phyloP scores from a whole-genome alignment of 2,329 filamentous ascomycete genomes.

The Samsoniella hepiali region DNA sequence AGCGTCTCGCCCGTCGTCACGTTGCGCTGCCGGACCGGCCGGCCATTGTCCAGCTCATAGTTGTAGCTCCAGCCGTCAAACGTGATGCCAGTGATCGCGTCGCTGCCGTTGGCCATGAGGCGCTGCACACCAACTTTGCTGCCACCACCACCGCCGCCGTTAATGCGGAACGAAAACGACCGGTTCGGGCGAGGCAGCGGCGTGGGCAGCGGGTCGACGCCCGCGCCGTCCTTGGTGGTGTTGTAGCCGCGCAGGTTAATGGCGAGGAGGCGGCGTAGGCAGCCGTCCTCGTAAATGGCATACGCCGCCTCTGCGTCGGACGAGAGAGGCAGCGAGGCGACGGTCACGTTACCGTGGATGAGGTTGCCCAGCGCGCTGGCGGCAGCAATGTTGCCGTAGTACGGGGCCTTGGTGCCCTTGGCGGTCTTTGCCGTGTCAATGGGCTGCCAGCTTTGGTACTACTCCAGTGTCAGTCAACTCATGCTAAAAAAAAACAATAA shows the following conservation, averaged over 20 bases:
- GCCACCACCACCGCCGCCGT: conserved; percentile 18
- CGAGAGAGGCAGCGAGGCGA: conserved; percentile 46
- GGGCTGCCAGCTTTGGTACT: conserved; percentile 60
- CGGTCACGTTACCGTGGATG: conserved; percentile 33
- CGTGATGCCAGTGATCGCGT: conserved; percentile 59
- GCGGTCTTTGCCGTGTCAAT: conserved; percentile 46
- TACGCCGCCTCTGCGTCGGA: conserved; percentile 50
- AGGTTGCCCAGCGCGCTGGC: conserved; percentile 52
- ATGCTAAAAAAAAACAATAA: too few relatives aligned
- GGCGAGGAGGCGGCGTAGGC: conserved; percentile 48
- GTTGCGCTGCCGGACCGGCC: conserved; percentile 52
- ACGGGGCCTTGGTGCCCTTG: conserved; percentile 59
- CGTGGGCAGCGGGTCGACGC: conserved; percentile 25
- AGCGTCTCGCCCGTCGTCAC: conserved; percentile 50
- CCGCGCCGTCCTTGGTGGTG: conserved; percentile 46
- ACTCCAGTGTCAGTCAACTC: background rate
- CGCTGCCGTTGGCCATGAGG: conserved; percentile 58
- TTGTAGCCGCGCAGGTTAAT: conserved; percentile 60
- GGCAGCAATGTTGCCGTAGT: conserved; percentile 60
- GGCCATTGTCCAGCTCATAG: conserved; percentile 53
- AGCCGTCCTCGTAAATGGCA: conserved; percentile 46
- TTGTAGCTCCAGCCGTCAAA: conserved; percentile 63
- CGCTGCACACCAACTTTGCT: conserved; percentile 41
- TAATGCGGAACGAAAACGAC: conserved; percentile 40
- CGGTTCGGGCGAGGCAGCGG: conserved; percentile 29